These are phyloP conservation scores for Thielaviopsis ethacetica DNA, from an alignment of 2,329 filamentous ascomycete genomes.

Conservation along the genomic window DNA sequence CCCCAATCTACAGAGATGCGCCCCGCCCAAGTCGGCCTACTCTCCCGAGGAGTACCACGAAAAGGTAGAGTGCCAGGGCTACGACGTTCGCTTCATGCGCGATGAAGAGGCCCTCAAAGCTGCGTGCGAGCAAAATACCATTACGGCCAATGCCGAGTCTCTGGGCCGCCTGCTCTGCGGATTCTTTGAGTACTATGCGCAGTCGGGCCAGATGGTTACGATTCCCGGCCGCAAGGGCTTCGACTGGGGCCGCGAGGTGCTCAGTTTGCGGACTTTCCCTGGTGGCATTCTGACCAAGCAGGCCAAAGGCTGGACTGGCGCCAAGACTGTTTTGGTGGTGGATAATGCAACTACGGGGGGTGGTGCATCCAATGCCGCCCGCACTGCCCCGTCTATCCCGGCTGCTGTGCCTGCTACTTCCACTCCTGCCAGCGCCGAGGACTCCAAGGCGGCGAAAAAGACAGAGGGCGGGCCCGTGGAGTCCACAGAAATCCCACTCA, in stretches of 20 bases:
- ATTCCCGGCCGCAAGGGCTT: slow-evolving; percentile 40
- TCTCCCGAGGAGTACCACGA: slow-evolving; percentile 21
- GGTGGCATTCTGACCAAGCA: slow-evolving; percentile 58
- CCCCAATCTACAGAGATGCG: slow-evolving; percentile 59
- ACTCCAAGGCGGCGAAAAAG: slow-evolving; percentile 11
- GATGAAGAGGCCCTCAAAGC: slow-evolving; percentile 52
- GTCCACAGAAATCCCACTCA: slow-evolving; percentile 27
- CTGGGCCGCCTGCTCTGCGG: slow-evolving; percentile 58
- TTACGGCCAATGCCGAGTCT: slow-evolving; percentile 54
- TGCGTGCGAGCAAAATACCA: slow-evolving; percentile 37
- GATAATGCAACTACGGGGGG: slow-evolving; percentile 2
- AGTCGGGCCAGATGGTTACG: slow-evolving; percentile 36
- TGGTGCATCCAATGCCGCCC: slow-evolving; percentile 9
- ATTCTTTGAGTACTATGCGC: slow-evolving; percentile 79
- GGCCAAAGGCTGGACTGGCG: slow-evolving; percentile 74
- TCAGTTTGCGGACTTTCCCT: slow-evolving; percentile 52
- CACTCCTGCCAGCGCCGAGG: neutral
- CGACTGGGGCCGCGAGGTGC: slow-evolving; percentile 63
- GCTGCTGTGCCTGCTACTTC: neutral
- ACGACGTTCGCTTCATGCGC: slow-evolving; percentile 61
- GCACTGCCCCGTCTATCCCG: neutral
- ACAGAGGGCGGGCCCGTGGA: neutral
- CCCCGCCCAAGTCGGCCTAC: slow-evolving; percentile 24
- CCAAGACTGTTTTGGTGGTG: slow-evolving; percentile 41
- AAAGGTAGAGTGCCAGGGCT: slow-evolving; percentile 39